phyloP scores from a whole-genome alignment of 805 yeast genomes.

The Ogataea naganishii region DNA sequence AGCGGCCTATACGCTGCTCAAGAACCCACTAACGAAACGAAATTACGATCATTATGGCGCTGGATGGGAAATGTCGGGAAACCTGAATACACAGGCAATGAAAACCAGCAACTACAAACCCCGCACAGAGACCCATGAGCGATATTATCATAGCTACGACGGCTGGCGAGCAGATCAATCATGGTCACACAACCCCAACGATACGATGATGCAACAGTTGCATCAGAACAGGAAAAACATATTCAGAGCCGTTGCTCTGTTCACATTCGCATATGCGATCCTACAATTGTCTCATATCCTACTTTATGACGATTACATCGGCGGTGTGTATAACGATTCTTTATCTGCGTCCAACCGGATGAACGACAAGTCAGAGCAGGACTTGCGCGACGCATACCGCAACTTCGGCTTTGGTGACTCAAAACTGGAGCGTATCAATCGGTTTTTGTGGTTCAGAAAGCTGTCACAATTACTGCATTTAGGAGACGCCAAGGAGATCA shows the following conservation, averaged over 20 bases:
- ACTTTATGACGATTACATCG: slow-evolving; percentile 22
- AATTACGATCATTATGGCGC: slow-evolving; percentile 37
- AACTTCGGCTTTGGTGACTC: slow-evolving; percentile 46
- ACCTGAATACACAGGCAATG: too few relatives aligned
- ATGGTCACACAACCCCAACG: slow-evolving; percentile 19
- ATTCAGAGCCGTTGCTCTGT: slow-evolving; percentile 16
- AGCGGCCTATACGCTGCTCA: slow-evolving; percentile 51
- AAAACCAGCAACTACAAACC: slow-evolving; percentile 8
- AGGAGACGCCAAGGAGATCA: slow-evolving; percentile 16
- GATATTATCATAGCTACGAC: slow-evolving; percentile 10
- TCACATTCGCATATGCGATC: slow-evolving; percentile 17
- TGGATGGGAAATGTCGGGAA: slow-evolving; percentile 35
- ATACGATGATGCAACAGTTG: slow-evolving; percentile 17
- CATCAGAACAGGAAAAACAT: slow-evolving; percentile 19
- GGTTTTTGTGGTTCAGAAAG: slow-evolving; percentile 50
- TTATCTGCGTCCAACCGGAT: slow-evolving; percentile 13
- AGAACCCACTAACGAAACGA: slow-evolving; percentile 31
- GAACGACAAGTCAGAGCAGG: slow-evolving; percentile 32
- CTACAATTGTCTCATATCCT: slow-evolving; percentile 22
- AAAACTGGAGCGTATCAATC: slow-evolving; percentile 39
- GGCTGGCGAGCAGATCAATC: slow-evolving; percentile 18
- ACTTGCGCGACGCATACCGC: slow-evolving; percentile 30
- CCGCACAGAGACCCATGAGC: not conserved
- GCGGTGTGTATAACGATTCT: slow-evolving; percentile 17
- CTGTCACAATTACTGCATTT: slow-evolving; percentile 17